phyloP scores from a whole-genome alignment of 305 asterid genomes.

The Nicotiana rustica region DNA sequence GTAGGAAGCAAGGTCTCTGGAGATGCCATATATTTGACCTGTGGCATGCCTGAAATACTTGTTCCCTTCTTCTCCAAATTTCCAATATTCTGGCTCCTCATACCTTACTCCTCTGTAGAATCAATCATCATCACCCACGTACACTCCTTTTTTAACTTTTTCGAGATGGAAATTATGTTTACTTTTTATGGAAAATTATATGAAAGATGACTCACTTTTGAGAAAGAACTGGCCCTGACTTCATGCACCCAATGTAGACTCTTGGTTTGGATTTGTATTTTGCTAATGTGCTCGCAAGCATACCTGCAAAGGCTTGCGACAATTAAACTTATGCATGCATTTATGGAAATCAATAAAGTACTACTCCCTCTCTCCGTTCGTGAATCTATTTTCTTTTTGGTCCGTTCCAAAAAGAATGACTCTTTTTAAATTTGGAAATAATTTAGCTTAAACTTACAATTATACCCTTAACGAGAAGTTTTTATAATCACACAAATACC shows the following conservation, averaged over 20 bases:
- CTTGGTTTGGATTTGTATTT: slow-evolving; percentile 66
- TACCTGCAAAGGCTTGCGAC: slow-evolving; percentile 37
- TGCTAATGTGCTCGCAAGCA: slow-evolving; percentile 55
- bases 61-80: slow-evolving; percentile 84
- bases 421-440: too few relatives aligned
- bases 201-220: slow-evolving; percentile 51
- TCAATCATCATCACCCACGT: background rate
- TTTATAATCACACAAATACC: too few relatives aligned
- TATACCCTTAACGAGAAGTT: too few relatives aligned
- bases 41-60: slow-evolving; percentile 83
- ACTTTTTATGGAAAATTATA: background rate
- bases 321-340: background rate
- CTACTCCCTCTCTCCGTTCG: too few relatives aligned
- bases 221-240: slow-evolving; percentile 79
- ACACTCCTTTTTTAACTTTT: background rate
- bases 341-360: background rate
- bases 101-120: slow-evolving; percentile 63
- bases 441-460: too few relatives aligned
- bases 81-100: slow-evolving; percentile 80
- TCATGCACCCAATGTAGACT: slow-evolving; percentile 80
- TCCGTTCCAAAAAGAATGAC: too few relatives aligned
- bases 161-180: background rate
- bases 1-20: slow-evolving; percentile 69
- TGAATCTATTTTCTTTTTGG: too few relatives aligned
- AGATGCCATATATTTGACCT: slow-evolving; percentile 78